Evolutionary conservation across 176 grass and related monocot genomes (phyloP).

Genomic region (Cocos nucifera): DNA sequence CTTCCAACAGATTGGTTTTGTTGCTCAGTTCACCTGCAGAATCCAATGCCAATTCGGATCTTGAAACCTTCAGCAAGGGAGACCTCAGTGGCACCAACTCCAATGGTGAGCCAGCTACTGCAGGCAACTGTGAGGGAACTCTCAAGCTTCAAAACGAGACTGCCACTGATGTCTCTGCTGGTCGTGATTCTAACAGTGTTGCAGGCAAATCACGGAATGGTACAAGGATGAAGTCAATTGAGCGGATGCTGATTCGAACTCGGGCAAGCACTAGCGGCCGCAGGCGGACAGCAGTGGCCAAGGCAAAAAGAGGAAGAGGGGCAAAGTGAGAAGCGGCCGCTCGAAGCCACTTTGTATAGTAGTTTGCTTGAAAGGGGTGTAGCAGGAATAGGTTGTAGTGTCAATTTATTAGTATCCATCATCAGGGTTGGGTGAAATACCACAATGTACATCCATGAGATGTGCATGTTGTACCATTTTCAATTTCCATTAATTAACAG

Average conservation of each 20-base stretch:
- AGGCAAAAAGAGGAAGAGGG: slow-evolving; percentile 29
- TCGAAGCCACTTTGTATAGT: no score
- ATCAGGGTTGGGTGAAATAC: no score
- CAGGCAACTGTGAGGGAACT: background rate
- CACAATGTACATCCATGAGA: no score
- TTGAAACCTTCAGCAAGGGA: slow-evolving; percentile 43
- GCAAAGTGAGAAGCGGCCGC: no score
- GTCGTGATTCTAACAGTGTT: slow-evolving; percentile 6
- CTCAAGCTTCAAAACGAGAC: background rate
- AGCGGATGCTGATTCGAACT: slow-evolving; percentile 3
- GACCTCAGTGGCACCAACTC: slow-evolving; percentile 46
- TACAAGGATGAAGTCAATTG: slow-evolving; percentile 8
- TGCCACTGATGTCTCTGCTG: background rate
- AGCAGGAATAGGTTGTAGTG: no score
- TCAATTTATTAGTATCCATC: no score
- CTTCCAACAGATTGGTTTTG: background rate
- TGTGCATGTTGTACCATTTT: no score
- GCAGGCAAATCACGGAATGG: slow-evolving; percentile 24
- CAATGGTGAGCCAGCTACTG: slow-evolving; percentile 9
- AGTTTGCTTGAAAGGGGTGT: no score
- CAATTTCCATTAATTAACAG: no score
- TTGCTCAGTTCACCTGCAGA: slow-evolving; percentile 34
- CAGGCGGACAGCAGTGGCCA: slow-evolving; percentile 38
- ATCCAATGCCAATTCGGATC: slow-evolving; percentile 43
- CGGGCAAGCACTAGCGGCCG: slow-evolving; percentile 8